phyloP scores from a whole-genome alignment of 345 rosid genomes.

The Pistacia atlantica region DNA sequence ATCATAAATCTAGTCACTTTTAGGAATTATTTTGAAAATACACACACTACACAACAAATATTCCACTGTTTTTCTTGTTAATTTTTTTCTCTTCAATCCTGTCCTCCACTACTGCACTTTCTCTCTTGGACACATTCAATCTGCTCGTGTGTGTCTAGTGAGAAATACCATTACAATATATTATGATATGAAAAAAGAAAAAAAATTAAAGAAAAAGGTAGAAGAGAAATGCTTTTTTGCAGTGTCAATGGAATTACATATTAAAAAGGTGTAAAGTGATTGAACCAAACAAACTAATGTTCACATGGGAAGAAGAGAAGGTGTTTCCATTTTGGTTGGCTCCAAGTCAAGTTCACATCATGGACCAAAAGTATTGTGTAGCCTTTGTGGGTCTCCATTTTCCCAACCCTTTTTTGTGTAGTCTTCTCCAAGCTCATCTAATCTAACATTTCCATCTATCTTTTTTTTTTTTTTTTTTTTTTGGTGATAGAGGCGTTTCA shows the following conservation, averaged over 20 bases:
- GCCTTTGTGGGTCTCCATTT: constrained; percentile 34
- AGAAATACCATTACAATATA: neutral
- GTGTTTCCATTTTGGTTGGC: constrained; percentile 43
- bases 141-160: constrained; percentile 10
- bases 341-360: constrained; percentile 42
- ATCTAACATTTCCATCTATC: neutral
- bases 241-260: constrained; percentile 25
- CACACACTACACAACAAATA: neutral
- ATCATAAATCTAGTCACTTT: too few relatives aligned
- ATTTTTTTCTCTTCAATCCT: neutral
- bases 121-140: constrained; percentile 14
- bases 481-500: too few relatives aligned
- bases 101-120: constrained; percentile 13
- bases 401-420: neutral
- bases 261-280: constrained; percentile 29
- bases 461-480: too few relatives aligned
- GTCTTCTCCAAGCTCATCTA: constrained; percentile 9
- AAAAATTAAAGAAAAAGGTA: neutral
- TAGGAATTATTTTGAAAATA: neutral
- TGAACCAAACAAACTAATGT: constrained; percentile 38
- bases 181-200: neutral
- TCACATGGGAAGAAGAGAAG: constrained; percentile 50
- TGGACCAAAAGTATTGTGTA: constrained; percentile 30
- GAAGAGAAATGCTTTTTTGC: constrained; percentile 3
- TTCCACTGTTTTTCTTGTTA: neutral